Evolutionary conservation across 1,284 basidiomycete genomes (phyloP).

Genomic region (Inonotus obliquus): DNA sequence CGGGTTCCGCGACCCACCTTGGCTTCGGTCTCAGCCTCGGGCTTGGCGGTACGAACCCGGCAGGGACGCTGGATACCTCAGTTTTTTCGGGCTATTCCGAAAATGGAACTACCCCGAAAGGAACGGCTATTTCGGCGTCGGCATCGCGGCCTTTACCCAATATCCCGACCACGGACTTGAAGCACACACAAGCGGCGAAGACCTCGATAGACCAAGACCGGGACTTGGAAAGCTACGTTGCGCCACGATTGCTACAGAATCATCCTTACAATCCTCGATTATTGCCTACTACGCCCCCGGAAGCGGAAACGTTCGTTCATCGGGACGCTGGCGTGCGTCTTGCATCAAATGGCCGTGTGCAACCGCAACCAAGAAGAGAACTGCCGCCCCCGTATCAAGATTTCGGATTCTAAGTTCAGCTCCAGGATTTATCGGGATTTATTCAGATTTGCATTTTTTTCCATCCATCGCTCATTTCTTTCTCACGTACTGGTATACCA

Average conservation of each 20-base stretch:
- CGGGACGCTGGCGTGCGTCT: constrained; percentile 14
- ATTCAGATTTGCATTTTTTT: background rate
- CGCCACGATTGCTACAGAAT: background rate
- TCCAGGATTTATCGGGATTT: background rate
- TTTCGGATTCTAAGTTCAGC: constrained; percentile 3
- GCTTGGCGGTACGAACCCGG: background rate
- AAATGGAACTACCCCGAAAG: background rate
- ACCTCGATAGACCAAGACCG: background rate
- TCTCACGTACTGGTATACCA: background rate
- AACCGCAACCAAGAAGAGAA: constrained; percentile 5
- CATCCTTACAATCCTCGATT: background rate
- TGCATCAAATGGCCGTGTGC: background rate
- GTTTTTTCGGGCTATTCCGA: background rate
- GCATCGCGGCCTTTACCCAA: constrained; percentile 6
- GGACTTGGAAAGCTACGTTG: background rate
- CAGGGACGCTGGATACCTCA: background rate
- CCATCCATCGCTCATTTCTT: background rate
- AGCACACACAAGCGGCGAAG: background rate
- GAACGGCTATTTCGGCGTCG: background rate
- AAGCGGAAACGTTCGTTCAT: constrained; percentile 8
- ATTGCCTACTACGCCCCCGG: background rate
- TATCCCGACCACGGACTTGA: background rate
- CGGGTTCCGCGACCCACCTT: background rate
- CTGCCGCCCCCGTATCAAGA: constrained; percentile 15
- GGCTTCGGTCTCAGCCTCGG: background rate